Evolutionary conservation across 805 yeast genomes (phyloP).

Genomic region (Candida stauntonica): DNA sequence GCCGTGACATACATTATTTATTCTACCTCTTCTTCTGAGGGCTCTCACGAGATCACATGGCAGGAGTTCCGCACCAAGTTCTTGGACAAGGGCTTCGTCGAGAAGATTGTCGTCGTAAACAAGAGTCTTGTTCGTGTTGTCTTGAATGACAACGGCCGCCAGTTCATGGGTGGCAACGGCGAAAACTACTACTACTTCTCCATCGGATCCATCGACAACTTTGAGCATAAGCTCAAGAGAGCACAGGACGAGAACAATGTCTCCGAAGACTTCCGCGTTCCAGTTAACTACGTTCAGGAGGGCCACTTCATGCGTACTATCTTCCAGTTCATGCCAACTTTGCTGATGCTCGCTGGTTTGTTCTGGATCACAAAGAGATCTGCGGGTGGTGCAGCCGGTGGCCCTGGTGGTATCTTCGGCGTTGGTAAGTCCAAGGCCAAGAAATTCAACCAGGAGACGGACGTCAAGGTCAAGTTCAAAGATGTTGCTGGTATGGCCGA

Average conservation of each 20-base stretch:
- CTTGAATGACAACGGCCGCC: constrained; percentile 55
- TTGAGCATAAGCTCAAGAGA: constrained; percentile 72
- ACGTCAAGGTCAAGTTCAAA: constrained; percentile 79
- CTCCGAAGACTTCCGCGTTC: constrained; percentile 62
- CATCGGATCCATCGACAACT: constrained; percentile 85
- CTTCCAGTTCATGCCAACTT: constrained; percentile 82
- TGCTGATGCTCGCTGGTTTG: constrained; percentile 82
- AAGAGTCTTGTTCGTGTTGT: constrained; percentile 70
- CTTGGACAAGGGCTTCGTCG: constrained; percentile 74
- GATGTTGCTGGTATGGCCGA: constrained; percentile 98
- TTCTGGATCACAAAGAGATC: constrained; percentile 75
- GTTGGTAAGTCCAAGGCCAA: constrained; percentile 92
- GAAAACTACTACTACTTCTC: constrained; percentile 50
- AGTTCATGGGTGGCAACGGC: constrained; percentile 37
- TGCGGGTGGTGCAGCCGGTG: constrained; percentile 38
- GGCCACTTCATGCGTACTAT: constrained; percentile 61
- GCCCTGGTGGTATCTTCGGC: constrained; percentile 76
- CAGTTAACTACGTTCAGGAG: constrained; percentile 74
- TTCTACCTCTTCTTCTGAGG: constrained; percentile 27
- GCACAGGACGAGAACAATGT: constrained; percentile 70
- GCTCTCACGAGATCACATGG: constrained; percentile 68
- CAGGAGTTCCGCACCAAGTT: constrained; percentile 81
- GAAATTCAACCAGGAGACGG: constrained; percentile 86
- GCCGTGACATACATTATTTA: constrained; percentile 30
- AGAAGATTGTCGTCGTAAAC: constrained; percentile 70